Conservation (phyloP, 1,284 basidiomycete species). For the Amylostereum areolatum region DNA sequence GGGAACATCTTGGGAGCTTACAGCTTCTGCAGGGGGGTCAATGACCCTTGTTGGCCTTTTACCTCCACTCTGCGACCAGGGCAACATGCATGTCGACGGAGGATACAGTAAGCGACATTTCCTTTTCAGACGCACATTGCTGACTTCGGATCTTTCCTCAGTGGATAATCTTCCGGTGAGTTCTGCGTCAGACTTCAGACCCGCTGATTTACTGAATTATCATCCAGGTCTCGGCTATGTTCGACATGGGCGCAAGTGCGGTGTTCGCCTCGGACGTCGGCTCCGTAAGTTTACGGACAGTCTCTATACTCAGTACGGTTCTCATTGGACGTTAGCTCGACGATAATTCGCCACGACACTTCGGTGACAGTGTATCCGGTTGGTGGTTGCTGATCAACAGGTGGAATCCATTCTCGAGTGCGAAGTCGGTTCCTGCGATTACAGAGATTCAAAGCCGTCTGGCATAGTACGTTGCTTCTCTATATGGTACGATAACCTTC, state of each 20-base stretch:
- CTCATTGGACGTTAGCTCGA: conserved; percentile 54
- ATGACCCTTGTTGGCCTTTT: conserved; percentile 97
- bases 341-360: conserved; percentile 91
- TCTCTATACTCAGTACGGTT: not conserved
- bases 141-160: conserved; percentile 19
- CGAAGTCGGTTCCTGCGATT: conserved; percentile 81
- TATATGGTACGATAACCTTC: not conserved
- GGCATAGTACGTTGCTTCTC: conserved; percentile 70
- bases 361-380: conserved; percentile 93
- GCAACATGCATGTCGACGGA: conserved; percentile 90
- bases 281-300: conserved; percentile 47
- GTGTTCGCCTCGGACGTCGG: conserved; percentile 98
- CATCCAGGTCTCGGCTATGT: conserved; percentile 80
- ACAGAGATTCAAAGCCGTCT: conserved; percentile 95
- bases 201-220: conserved; percentile 8
- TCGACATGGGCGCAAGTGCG: conserved; percentile 83
- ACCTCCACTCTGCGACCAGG: conserved; percentile 93
- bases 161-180: conserved; percentile 89
- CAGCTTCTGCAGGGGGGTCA: conserved; percentile 67
- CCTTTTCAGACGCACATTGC: conserved; percentile 4
- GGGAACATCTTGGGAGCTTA: conserved; percentile 10
- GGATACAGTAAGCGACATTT: conserved; percentile 67
- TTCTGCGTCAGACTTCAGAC: not conserved
- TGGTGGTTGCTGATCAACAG: conserved; percentile 95
- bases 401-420: conserved; percentile 87